phyloP scores from a whole-genome alignment of 768 basidiomycete species.

The Lyophyllum semitale region DNA sequence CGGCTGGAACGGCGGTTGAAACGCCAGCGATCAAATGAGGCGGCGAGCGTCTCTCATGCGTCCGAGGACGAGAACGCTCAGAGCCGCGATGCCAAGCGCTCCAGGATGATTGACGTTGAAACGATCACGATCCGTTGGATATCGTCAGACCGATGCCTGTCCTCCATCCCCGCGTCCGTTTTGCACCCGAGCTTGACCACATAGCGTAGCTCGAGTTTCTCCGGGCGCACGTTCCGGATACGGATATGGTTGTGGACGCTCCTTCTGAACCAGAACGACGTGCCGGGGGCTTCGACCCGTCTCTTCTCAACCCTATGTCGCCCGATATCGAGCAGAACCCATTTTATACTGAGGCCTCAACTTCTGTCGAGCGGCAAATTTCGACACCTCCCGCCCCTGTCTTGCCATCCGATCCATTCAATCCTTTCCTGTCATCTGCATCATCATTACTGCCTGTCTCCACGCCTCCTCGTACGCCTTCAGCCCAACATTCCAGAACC shows the following conservation, averaged over 20 bases:
- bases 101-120: constrained; percentile 47
- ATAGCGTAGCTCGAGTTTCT: constrained; percentile 4
- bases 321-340: constrained; percentile 23
- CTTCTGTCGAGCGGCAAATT: constrained; percentile 1
- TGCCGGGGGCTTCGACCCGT: constrained; percentile 48
- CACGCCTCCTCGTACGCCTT: constrained; percentile 24
- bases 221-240: constrained; percentile 1
- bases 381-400: constrained; percentile 4
- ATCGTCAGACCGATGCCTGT: constrained; percentile 37
- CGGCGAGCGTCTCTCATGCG: constrained; percentile 47
- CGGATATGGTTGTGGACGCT: constrained; percentile 41
- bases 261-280: constrained; percentile 26
- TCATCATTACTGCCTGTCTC: constrained; percentile 13
- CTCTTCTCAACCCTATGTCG: constrained; percentile 54
- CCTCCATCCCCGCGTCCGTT: constrained; percentile 47
- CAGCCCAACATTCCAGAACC: constrained; percentile 4
- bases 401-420: constrained; percentile 16
- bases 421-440: constrained; percentile 18
- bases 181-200: constrained; percentile 41
- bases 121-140: constrained; percentile 53
- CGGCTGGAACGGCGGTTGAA: constrained; percentile 76
- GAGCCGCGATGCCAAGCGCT: constrained; percentile 58
- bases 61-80: constrained; percentile 56
- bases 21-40: constrained; percentile 63
- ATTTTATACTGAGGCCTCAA: constrained; percentile 19